These are phyloP conservation scores for Citeromyces siamensis DNA, from an alignment of 1,139 yeast genomes.

Conservation along the genomic window DNA sequence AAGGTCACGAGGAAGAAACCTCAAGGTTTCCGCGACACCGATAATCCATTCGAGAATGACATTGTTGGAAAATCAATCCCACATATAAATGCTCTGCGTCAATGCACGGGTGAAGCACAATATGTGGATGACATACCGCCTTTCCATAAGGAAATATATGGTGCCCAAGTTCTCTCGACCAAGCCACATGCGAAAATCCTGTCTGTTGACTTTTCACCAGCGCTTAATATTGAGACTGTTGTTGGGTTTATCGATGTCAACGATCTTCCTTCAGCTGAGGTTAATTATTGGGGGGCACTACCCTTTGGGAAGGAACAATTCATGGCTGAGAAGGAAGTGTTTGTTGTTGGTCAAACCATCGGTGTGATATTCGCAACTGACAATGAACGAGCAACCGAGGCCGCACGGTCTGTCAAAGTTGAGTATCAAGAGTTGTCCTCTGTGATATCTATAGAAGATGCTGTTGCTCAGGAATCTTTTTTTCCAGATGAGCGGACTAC, in stretches of 20 bases:
- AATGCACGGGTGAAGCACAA: slow-evolving; percentile 30
- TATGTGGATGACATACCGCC: slow-evolving; percentile 31
- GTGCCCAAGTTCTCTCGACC: slow-evolving; percentile 27
- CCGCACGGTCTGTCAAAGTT: slow-evolving; percentile 27
- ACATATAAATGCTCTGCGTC: slow-evolving; percentile 29
- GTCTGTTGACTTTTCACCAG: slow-evolving; percentile 23
- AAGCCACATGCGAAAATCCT: slow-evolving; percentile 27
- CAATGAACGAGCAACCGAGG: slow-evolving; percentile 26
- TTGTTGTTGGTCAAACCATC: slow-evolving; percentile 28
- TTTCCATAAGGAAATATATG: slow-evolving; percentile 24
- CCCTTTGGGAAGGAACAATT: slow-evolving; percentile 27
- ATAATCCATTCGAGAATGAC: slow-evolving; percentile 21
- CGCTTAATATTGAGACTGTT: slow-evolving; percentile 25
- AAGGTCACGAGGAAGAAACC: slow-evolving; percentile 24
- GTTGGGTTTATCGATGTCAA: slow-evolving; percentile 25
- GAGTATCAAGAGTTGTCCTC: slow-evolving; percentile 26
- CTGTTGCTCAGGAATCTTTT: slow-evolving; percentile 23
- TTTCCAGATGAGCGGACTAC: slow-evolving; percentile 20
- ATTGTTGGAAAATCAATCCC: slow-evolving; percentile 25
- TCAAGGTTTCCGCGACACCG: slow-evolving; percentile 23
- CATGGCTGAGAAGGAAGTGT: slow-evolving; percentile 27
- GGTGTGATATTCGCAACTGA: slow-evolving; percentile 26
- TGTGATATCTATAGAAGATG: slow-evolving; percentile 27
- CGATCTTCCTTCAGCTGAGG: slow-evolving; percentile 23
- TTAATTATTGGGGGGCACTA: slow-evolving; percentile 27